Conservation (phyloP, 2,329 filamentous ascomycete genomes). For the Alternaria sp. region DNA sequence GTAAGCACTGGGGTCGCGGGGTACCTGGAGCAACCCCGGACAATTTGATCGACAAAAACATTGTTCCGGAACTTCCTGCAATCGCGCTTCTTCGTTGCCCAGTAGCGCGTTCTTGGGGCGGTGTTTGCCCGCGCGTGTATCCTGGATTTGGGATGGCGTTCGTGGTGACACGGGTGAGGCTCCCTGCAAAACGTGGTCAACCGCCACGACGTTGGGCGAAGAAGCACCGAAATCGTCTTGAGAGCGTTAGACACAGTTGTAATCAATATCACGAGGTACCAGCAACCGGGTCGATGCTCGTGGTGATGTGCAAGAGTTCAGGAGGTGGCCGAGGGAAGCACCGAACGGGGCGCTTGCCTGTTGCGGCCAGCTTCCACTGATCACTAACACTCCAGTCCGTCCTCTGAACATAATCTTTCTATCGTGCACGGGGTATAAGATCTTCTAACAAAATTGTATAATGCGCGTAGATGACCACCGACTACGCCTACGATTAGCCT, state of each 20-base stretch:
- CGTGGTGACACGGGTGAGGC: background rate
- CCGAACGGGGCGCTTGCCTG: background rate
- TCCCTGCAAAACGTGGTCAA: background rate
- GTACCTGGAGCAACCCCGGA: slow-evolving; percentile 16
- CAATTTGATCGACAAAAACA: slow-evolving; percentile 11
- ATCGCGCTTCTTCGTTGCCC: slow-evolving; percentile 16
- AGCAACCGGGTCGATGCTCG: slow-evolving; percentile 5
- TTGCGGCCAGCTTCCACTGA: background rate
- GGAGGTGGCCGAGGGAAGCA: background rate
- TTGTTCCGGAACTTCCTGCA: slow-evolving; percentile 27
- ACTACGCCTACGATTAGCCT: background rate
- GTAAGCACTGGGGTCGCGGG: slow-evolving; percentile 14
- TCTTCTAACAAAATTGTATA: too few species aligned
- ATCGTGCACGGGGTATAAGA: too few species aligned
- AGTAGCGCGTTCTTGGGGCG: slow-evolving; percentile 11
- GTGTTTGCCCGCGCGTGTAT: background rate
- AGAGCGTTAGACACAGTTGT: background rate
- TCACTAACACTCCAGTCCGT: too few species aligned
- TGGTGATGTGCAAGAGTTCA: background rate
- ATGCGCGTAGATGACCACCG: too few species aligned
- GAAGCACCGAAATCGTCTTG: background rate
- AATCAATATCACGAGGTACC: background rate
- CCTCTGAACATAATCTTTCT: too few species aligned
- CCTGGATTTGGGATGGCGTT: slow-evolving; percentile 23
- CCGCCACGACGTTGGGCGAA: background rate